phyloP scores from a whole-genome alignment of 1,284 basidiomycete genomes.

The Sporisorium graminicola region DNA sequence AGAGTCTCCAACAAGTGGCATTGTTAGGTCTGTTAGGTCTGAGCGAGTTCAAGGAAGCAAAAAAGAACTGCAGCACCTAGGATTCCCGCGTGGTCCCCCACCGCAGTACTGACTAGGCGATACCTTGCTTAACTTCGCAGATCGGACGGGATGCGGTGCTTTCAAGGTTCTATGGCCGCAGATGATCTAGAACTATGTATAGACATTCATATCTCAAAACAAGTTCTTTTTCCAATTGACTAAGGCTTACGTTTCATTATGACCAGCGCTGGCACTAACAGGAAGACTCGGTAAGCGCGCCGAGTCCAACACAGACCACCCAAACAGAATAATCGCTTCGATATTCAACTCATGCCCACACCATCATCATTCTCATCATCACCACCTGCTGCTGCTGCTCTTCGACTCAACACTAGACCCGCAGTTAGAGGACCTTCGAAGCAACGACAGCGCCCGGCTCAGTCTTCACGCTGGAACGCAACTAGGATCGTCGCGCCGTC shows the following conservation, averaged over 20 bases:
- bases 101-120: constrained; percentile 85
- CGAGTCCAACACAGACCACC: constrained; percentile 35
- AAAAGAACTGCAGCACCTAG: constrained; percentile 80
- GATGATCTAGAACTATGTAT: constrained; percentile 71
- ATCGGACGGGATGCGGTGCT: constrained; percentile 85
- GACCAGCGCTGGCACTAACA: constrained; percentile 13
- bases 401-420: too few relatives aligned
- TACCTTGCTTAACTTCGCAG: constrained; percentile 83
- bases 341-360: not conserved
- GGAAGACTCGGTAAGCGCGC: constrained; percentile 4
- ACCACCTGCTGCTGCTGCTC: not conserved
- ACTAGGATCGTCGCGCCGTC: not conserved
- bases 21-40: too few relatives aligned
- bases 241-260: not conserved
- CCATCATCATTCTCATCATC: not conserved
- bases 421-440: too few relatives aligned
- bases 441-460: not conserved
- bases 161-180: constrained; percentile 83
- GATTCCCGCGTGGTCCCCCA: constrained; percentile 86
- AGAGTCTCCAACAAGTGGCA: too few relatives aligned
- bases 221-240: too few relatives aligned
- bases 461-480: not conserved
- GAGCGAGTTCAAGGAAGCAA: constrained; percentile 2
- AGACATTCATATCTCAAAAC: too few relatives aligned
- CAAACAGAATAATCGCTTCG: not conserved